Base-by-base conservation (phyloP, 2,329 filamentous ascomycete species). In the Aureobasidium vineae region DNA sequence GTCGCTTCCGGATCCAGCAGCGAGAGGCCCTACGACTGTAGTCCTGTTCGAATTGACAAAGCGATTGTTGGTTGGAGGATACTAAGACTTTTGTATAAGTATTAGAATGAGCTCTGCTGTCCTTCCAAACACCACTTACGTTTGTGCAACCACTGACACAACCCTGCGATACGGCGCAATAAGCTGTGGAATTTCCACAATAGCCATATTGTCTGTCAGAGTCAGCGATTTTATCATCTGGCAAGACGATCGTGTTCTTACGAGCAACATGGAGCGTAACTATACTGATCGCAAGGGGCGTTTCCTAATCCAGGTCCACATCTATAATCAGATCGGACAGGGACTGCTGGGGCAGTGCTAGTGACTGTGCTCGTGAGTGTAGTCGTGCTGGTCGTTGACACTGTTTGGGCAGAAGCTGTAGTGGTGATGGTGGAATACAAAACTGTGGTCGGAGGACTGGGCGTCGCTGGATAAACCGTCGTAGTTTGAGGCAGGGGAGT, bases 141-240 rank as follows among this genome's bases (percentile, higher is more conserved):
- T n/a, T 52, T 52, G 49, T 52, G 49, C 49, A 52, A 19, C 49
- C 49, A 52, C 23, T 31, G 7, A 52, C 49, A 52, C 49, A 52
- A 15, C 49, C 49, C 6, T 52, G 23, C 15, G 49, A 52, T 31
- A 31, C 26, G 4, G 49, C 49, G 49, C 49, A 52, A 31, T 52
- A n/a, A 16, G 23, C 23, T 5, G 49, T 52, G 11, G 49, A 13
- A n/a, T 52, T 52, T 15, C 49, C 49, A 15, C 49, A 52, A 21
- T 45, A 45, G 41, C 41, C 41, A 11, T 45, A 45, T 45, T 45
- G 41, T 45, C 41, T 45, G n/a, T 21, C n/a, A 5, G 19, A 5
- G n/a, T 45, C 19, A 45, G 41, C 19, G 21, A 45, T 21, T 1
- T n/a, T 1, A 19, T 10, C 16, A n/a, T n/a, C n/a, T n/a, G n/a